Conservation (phyloP, 2,329 filamentous ascomycete genomes). For the Sporothrix pallida region DNA sequence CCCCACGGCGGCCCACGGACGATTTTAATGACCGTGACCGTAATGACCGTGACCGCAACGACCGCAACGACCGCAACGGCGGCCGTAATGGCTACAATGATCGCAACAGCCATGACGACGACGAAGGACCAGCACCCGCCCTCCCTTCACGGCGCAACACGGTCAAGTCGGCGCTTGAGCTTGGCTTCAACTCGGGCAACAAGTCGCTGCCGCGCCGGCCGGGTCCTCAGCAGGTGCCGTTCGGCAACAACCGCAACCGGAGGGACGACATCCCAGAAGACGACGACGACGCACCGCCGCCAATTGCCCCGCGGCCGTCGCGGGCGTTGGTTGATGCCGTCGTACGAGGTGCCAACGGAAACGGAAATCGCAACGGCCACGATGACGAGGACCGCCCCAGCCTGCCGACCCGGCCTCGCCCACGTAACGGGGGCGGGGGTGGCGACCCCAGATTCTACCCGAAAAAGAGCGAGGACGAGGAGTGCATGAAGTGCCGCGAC, state of each 20-base stretch:
- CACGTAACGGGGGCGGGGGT: slow-evolving; percentile 27
- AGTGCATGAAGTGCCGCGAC: slow-evolving; percentile 85
- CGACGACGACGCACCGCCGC: slow-evolving; percentile 52
- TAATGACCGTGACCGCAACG: not conserved
- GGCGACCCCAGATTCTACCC: slow-evolving; percentile 23
- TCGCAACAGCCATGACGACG: slow-evolving; percentile 30
- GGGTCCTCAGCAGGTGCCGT: slow-evolving; percentile 27
- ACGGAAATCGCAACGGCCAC: not conserved
- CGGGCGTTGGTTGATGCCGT: slow-evolving; percentile 57
- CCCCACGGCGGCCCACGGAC: slow-evolving; percentile 49
- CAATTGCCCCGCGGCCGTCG: slow-evolving; percentile 59
- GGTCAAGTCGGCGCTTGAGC: slow-evolving; percentile 42
- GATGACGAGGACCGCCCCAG: not conserved
- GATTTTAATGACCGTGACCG: not conserved
- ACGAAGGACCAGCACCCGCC: slow-evolving; percentile 66
- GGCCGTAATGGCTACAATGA: not conserved
- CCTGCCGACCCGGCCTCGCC: slow-evolving; percentile 37
- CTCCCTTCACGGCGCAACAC: slow-evolving; percentile 50
- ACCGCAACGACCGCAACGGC: slow-evolving; percentile 27
- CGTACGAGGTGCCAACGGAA: slow-evolving; percentile 36
- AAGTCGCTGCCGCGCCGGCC: slow-evolving; percentile 9
- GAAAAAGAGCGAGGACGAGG: slow-evolving; percentile 38
- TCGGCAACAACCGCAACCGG: slow-evolving; percentile 17
- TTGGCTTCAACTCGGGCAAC: slow-evolving; percentile 40
- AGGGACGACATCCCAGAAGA: slow-evolving; percentile 23